These are phyloP conservation scores for Pezicula rhizophila DNA, from an alignment of 2,329 filamentous ascomycete species.

Conservation along the genomic window DNA sequence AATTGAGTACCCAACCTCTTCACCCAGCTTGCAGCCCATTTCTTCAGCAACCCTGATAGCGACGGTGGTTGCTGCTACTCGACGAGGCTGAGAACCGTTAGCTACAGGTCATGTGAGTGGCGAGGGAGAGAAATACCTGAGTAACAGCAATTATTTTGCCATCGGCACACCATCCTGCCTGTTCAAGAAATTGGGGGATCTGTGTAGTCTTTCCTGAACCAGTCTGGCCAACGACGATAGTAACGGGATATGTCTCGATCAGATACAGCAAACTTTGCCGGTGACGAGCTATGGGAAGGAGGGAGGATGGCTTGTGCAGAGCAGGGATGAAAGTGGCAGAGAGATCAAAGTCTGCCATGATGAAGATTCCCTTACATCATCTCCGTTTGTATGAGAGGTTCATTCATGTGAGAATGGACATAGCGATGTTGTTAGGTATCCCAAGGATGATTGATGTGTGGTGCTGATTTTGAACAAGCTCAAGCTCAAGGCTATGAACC, in stretches of 20 bases:
- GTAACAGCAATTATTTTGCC: constrained; percentile 83
- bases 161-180: constrained; percentile 81
- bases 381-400: too few relatives aligned
- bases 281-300: constrained; percentile 84
- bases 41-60: constrained; percentile 87
- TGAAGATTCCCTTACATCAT: constrained; percentile 10
- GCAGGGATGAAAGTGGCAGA: constrained; percentile 65
- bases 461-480: background rate
- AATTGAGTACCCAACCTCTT: constrained; percentile 90
- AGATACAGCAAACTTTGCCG: constrained; percentile 75
- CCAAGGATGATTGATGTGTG: too few relatives aligned
- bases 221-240: constrained; percentile 87
- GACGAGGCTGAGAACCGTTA: constrained; percentile 57
- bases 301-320: constrained; percentile 74
- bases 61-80: constrained; percentile 87
- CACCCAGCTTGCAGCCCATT: constrained; percentile 76
- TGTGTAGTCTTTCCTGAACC: constrained; percentile 96
- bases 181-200: constrained; percentile 83
- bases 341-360: constrained; percentile 45
- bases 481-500: background rate
- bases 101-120: constrained; percentile 2
- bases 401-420: too few relatives aligned
- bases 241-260: constrained; percentile 77
- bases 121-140: constrained; percentile 55
- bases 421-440: too few relatives aligned